phyloP scores from a whole-genome alignment of 1,284 basidiomycete species.

The Puccinia polysora region DNA sequence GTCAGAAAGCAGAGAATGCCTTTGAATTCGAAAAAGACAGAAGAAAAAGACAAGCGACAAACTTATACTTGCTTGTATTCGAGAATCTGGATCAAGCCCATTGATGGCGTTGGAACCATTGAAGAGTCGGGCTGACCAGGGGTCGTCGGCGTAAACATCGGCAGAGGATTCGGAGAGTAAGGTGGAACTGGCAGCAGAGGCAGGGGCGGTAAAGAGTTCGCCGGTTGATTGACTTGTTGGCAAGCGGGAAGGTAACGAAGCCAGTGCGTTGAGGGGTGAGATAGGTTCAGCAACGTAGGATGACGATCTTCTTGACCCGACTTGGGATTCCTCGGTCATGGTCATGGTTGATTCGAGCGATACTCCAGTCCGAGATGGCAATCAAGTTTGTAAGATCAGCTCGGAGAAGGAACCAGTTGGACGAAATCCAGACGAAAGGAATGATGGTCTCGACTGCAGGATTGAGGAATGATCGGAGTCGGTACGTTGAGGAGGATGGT shows the following conservation, averaged over 20 bases:
- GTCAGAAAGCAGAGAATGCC: not conserved
- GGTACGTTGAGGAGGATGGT: too few relatives aligned
- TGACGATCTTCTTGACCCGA: not conserved
- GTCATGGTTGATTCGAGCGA: not conserved
- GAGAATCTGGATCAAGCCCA: slow-evolving; percentile 3
- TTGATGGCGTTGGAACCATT: not conserved
- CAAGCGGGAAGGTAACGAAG: not conserved
- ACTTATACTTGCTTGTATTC: slow-evolving; percentile 11
- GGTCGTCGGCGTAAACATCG: slow-evolving; percentile 30
- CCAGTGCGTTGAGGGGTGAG: not conserved
- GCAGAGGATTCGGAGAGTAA: slow-evolving; percentile 4
- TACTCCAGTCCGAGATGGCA: not conserved
- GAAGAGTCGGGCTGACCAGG: slow-evolving; percentile 27
- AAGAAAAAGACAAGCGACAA: not conserved
- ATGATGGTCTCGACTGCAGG: too few relatives aligned
- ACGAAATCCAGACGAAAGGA: too few relatives aligned
- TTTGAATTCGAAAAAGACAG: not conserved
- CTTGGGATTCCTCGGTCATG: not conserved
- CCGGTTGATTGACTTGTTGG: slow-evolving; percentile 12
- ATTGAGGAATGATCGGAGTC: too few relatives aligned
- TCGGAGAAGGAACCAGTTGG: not conserved
- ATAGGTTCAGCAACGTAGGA: not conserved
- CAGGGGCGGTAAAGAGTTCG: slow-evolving; percentile 20
- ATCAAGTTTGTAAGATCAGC: not conserved
- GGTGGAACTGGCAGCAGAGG: slow-evolving; percentile 7